Conservation (phyloP, 106 monocot genomes). For the Acorus calamus region DNA sequence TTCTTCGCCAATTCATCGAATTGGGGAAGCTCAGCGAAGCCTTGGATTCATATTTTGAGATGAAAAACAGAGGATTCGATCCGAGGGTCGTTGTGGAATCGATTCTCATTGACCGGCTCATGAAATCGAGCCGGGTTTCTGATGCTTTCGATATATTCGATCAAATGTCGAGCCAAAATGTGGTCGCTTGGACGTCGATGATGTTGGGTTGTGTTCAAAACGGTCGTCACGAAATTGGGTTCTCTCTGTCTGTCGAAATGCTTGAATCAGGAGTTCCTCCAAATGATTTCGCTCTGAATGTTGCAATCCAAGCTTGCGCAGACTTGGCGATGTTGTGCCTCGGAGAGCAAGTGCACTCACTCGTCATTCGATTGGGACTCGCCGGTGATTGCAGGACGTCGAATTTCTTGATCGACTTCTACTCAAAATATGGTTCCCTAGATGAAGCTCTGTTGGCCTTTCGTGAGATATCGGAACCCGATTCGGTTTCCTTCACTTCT, state of each 20-base stretch:
- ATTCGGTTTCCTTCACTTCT: slow-evolving; percentile 55
- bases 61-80: slow-evolving; percentile 10
- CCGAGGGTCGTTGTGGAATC: slow-evolving; percentile 44
- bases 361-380: slow-evolving; percentile 32
- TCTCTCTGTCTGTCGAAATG: slow-evolving; percentile 49
- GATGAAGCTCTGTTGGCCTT: slow-evolving; percentile 29
- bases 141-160: slow-evolving; percentile 60
- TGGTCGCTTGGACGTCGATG: slow-evolving; percentile 66
- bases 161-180: slow-evolving; percentile 46
- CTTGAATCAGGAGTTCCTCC: slow-evolving; percentile 31
- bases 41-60: slow-evolving; percentile 15
- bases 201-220: slow-evolving; percentile 45
- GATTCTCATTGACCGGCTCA: slow-evolving; percentile 32
- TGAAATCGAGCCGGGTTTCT: slow-evolving; percentile 29
- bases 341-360: slow-evolving; percentile 47
- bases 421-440: slow-evolving; percentile 38
- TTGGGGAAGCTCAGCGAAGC: slow-evolving; percentile 26
- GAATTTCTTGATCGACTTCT: slow-evolving; percentile 49
- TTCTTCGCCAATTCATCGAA: slow-evolving; percentile 25
- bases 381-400: slow-evolving; percentile 20
- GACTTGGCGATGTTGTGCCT: slow-evolving; percentile 8
- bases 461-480: slow-evolving; percentile 17
- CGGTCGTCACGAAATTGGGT: slow-evolving; percentile 9
- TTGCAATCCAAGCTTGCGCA: slow-evolving; percentile 42
- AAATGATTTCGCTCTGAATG: slow-evolving; percentile 49